phyloP scores from a whole-genome alignment of 2,329 filamentous ascomycete species.

The Calonectria pauciramosa region DNA sequence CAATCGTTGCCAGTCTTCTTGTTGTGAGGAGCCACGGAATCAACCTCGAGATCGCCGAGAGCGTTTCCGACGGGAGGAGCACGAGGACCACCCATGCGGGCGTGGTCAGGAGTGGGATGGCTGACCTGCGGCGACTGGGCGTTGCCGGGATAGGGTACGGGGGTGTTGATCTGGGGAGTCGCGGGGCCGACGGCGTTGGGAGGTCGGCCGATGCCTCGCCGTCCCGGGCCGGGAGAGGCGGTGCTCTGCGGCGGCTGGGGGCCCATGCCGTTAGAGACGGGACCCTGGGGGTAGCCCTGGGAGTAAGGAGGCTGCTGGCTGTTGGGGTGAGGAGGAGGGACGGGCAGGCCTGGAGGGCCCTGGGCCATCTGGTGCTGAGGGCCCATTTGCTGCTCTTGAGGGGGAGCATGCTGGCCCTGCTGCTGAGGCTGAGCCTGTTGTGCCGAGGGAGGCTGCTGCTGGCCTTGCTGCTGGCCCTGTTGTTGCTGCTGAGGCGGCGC shows the following conservation, averaged over 20 bases:
- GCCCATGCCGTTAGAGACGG: slow-evolving; percentile 78
- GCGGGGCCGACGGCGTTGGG: slow-evolving; percentile 77
- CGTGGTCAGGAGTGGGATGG: slow-evolving; percentile 82
- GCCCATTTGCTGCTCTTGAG: slow-evolving; percentile 72
- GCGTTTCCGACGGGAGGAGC: slow-evolving; percentile 69
- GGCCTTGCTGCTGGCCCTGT: slow-evolving; percentile 65
- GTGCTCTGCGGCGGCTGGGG: slow-evolving; percentile 87
- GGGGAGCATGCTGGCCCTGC: slow-evolving; percentile 69
- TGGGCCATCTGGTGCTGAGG: slow-evolving; percentile 74
- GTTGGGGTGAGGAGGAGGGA: slow-evolving; percentile 69
- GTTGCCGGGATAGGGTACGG: slow-evolving; percentile 86
- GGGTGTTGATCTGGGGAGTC: slow-evolving; percentile 92
- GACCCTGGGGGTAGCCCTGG: slow-evolving; percentile 74
- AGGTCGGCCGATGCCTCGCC: slow-evolving; percentile 78
- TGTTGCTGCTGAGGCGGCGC: slow-evolving; percentile 82
- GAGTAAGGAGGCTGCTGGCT: slow-evolving; percentile 81
- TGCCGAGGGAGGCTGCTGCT: slow-evolving; percentile 66
- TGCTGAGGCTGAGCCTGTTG: slow-evolving; percentile 56
- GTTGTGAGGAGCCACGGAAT: slow-evolving; percentile 85
- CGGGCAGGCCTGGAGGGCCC: slow-evolving; percentile 77
- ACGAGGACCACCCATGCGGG: slow-evolving; percentile 65
- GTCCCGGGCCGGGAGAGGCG: slow-evolving; percentile 87
- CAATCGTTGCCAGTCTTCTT: slow-evolving; percentile 94
- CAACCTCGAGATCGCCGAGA: slow-evolving; percentile 88
- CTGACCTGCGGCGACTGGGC: slow-evolving; percentile 88